Percentiles rank a stretch among this genome's conserved stretches.
Evolutionary conservation across 1,284 basidiomycete species (phyloP).

Genomic region (Erythrobasidium hasegawianum): DNA sequence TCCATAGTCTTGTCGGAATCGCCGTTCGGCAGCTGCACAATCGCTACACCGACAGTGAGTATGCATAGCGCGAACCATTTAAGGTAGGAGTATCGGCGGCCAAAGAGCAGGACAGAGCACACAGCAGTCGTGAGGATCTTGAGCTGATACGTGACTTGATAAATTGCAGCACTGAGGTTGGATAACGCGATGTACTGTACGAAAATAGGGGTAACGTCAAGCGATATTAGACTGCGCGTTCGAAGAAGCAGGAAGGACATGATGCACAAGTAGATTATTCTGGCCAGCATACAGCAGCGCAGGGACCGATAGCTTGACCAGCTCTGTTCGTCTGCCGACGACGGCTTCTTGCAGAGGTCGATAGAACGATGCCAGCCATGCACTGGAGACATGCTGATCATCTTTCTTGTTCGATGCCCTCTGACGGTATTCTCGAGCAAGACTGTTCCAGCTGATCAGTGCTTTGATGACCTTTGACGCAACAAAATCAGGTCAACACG

Average conservation of each 20-base stretch:
- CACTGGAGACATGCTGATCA: background rate
- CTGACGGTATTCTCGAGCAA: slow-evolving; percentile 22
- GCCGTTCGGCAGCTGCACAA: slow-evolving; percentile 38
- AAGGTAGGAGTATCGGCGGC: slow-evolving; percentile 29
- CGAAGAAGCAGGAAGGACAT: background rate
- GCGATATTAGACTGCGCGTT: no score
- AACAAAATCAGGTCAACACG: background rate
- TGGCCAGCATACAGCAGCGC: slow-evolving; percentile 42
- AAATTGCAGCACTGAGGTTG: slow-evolving; percentile 40
- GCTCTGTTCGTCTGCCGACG: slow-evolving; percentile 32
- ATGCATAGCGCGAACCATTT: slow-evolving; percentile 42
- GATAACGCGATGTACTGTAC: slow-evolving; percentile 44
- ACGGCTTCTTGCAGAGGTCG: slow-evolving; percentile 14
- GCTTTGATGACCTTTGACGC: background rate
- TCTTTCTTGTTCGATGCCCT: slow-evolving; percentile 10
- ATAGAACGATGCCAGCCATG: slow-evolving; percentile 1
- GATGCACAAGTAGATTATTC: slow-evolving; percentile 41
- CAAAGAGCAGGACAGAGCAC: slow-evolving; percentile 43
- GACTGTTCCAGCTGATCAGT: slow-evolving; percentile 34
- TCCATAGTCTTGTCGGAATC: background rate
- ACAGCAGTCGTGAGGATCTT: slow-evolving; percentile 45
- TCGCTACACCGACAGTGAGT: slow-evolving; percentile 40
- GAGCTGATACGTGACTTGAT: slow-evolving; percentile 45
- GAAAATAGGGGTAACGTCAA: background rate
- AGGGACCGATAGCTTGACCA: slow-evolving; percentile 39